Conservation (phyloP, 345 rosid species). For the Eutrema heterophyllum region DNA sequence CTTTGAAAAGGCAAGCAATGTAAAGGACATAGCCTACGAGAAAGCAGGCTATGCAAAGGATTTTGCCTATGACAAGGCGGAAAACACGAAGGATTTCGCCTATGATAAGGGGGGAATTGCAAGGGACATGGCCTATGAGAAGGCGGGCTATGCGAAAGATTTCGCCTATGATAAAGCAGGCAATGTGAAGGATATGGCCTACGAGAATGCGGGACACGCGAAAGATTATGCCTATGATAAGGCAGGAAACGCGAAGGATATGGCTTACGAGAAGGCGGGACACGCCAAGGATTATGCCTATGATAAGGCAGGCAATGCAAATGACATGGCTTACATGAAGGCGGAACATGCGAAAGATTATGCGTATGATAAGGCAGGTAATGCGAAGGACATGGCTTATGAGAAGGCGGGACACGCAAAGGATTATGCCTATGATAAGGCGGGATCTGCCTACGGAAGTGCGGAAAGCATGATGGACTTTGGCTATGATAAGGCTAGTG, state of each 20-base stretch:
- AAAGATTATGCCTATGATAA: neutral
- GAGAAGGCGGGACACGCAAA: conserved; percentile 13
- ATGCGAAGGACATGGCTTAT: conserved; percentile 23
- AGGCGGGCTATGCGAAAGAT: conserved; percentile 5
- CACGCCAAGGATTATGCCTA: conserved; percentile 24
- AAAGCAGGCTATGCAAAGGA: neutral
- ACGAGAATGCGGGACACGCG: neutral
- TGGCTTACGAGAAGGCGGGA: conserved; percentile 31
- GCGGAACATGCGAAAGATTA: neutral
- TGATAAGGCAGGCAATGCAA: conserved; percentile 26
- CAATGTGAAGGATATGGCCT: neutral
- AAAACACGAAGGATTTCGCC: neutral
- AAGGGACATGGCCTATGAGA: conserved; percentile 19
- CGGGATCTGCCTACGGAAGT: neutral
- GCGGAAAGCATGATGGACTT: neutral
- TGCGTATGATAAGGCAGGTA: conserved; percentile 28
- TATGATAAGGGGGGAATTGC: conserved; percentile 21
- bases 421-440: neutral
- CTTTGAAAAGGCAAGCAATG: neutral
- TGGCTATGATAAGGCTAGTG: neutral
- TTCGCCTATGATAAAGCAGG: neutral
- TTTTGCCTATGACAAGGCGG: neutral
- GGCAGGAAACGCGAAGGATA: conserved; percentile 22
- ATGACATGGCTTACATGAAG: neutral
- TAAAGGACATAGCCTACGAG: neutral